A percentile compares a stretch with the other conserved stretches of the same genome.
phyloP scores from a whole-genome alignment of 177 flowering plant species.

The Vitis hybrid region DNA sequence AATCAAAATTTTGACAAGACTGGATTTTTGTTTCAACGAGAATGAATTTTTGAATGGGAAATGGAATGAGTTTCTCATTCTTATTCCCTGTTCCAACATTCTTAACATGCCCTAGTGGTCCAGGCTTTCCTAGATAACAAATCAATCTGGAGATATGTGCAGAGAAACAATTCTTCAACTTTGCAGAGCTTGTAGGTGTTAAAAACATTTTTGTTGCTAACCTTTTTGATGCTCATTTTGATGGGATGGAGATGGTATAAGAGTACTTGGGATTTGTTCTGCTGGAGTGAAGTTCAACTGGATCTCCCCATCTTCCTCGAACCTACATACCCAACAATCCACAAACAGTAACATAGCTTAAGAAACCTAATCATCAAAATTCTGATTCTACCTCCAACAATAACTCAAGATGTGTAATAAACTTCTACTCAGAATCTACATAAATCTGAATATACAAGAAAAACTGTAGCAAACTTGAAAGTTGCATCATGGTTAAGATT shows the following conservation, averaged over 20 bases:
- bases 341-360: neutral
- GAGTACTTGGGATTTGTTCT: conserved; percentile 46
- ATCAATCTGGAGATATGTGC: neutral
- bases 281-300: conserved; percentile 46
- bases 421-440: neutral
- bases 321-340: conserved; percentile 37
- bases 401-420: neutral
- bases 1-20: too few species aligned
- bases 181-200: neutral
- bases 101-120: too few species aligned
- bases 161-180: neutral
- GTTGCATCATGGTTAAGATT: neutral
- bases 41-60: too few species aligned
- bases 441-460: neutral
- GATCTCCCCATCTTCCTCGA: conserved; percentile 72
- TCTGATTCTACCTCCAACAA: too few species aligned
- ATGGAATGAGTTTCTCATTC: too few species aligned
- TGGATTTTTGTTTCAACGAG: too few species aligned
- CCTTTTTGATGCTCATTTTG: conserved; percentile 42
- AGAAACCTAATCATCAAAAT: too few species aligned
- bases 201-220: conserved; percentile 20
- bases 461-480: neutral
- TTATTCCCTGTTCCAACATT: too few species aligned
- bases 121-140: neutral
- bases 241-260: conserved; percentile 60